phyloP scores from a whole-genome alignment of 2,329 filamentous ascomycete species.

The Penicillium hordei region DNA sequence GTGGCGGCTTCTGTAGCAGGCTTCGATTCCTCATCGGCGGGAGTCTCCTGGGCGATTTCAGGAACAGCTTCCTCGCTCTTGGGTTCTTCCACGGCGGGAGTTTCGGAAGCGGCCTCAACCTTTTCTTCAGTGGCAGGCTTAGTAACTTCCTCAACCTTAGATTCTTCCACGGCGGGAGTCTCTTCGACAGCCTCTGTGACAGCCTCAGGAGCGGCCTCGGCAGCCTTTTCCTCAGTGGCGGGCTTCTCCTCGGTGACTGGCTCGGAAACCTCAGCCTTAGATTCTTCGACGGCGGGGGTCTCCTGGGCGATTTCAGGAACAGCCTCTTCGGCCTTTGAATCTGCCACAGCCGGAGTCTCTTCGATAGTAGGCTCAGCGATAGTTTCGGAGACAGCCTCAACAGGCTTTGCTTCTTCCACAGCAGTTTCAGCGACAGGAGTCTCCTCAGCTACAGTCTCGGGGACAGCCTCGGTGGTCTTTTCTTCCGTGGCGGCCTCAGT shows the following conservation, averaged over 20 bases:
- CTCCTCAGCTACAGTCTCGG: constrained; percentile 5
- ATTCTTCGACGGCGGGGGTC: not conserved
- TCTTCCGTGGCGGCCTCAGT: constrained; percentile 4
- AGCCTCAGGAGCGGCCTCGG: not conserved
- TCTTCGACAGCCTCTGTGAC: constrained; percentile 4
- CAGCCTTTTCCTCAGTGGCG: constrained; percentile 7
- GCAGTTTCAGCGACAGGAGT: not conserved
- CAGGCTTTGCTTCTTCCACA: not conserved
- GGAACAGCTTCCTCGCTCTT: not conserved
- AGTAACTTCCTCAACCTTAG: not conserved
- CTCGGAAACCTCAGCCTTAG: not conserved
- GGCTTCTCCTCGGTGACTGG: constrained; percentile 1
- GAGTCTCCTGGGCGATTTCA: not conserved
- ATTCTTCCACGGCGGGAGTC: not conserved
- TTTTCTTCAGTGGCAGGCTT: constrained; percentile 1
- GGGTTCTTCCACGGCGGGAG: not conserved
- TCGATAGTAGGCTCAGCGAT: constrained; percentile 2
- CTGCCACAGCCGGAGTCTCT: not conserved
- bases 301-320: constrained; percentile 7
- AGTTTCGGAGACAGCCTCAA: not conserved
- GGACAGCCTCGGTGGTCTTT: not conserved
- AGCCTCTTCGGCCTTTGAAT: not conserved
- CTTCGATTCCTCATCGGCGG: not conserved
- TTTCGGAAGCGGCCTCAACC: constrained; percentile 4
- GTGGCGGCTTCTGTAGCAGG: too few species aligned